Evolutionary conservation across 2,329 filamentous ascomycete genomes (phyloP).

Genomic region (Aspergillus sp.): DNA sequence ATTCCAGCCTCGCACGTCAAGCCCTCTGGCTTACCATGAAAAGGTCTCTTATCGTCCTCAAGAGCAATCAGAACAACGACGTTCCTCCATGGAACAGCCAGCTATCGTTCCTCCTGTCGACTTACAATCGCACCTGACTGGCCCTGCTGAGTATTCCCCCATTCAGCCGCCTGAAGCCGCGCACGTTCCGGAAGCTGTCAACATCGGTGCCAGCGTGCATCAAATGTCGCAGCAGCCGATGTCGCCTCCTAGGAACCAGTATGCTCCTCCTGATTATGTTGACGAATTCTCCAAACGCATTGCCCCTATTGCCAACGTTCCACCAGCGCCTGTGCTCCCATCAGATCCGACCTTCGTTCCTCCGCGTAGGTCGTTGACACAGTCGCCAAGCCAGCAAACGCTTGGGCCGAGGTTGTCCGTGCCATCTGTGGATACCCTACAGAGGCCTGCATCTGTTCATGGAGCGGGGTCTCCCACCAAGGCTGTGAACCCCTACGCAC

Average conservation of each 20-base stretch:
- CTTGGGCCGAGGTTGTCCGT: constrained; percentile 49
- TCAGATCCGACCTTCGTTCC: constrained; percentile 37
- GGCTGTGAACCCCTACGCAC: constrained; percentile 39
- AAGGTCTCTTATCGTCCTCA: constrained; percentile 38
- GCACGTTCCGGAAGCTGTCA: constrained; percentile 11
- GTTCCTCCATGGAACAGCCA: constrained; percentile 30
- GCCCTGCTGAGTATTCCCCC: constrained; percentile 4
- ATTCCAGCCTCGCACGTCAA: constrained; percentile 66
- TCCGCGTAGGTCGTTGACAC: constrained; percentile 57
- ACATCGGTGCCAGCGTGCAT: constrained; percentile 9
- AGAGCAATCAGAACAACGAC: constrained; percentile 21
- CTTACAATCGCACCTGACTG: constrained; percentile 22
- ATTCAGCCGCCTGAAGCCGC: constrained; percentile 4
- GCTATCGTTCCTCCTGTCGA: constrained; percentile 25
- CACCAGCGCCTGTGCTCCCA: constrained; percentile 24
- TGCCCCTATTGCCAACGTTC: constrained; percentile 21
- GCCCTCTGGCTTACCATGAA: constrained; percentile 59
- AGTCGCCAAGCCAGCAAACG: constrained; percentile 60
- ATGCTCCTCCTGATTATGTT: constrained; percentile 36
- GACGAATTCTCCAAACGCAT: constrained; percentile 36
- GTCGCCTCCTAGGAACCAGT: constrained; percentile 33
- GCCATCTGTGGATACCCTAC: constrained; percentile 48
- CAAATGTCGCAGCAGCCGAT: constrained; percentile 21
- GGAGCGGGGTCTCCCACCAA: constrained; percentile 47
- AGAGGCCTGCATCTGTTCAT: constrained; percentile 58